Base-by-base conservation (phyloP, 2,329 filamentous ascomycete species). In the Nothophoma quercina region DNA sequence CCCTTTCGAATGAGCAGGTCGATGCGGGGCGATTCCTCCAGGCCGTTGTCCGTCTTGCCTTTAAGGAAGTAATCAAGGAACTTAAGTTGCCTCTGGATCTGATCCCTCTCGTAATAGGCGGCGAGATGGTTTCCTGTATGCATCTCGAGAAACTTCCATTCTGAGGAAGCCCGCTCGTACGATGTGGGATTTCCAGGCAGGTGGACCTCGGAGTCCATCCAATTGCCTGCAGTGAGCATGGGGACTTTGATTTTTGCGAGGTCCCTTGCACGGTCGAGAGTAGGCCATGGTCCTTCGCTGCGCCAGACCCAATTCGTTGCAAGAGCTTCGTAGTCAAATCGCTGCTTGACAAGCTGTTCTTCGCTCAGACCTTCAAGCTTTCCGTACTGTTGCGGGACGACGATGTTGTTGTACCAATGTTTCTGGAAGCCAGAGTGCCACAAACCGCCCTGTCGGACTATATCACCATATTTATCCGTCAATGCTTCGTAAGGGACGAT, bases 121-220 rank as follows among this genome's bases (percentile, higher is more conserved):
- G n/a, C n/a, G n/a, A n/a, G n/a, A n/a, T n/a, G n/a, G n/a, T n/a
- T n/a, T n/a, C n/a, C n/a, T n/a, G n/a, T n/a, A n/a, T n/a, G n/a
- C n/a, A n/a, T n/a, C n/a, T n/a, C n/a, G n/a, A n/a, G n/a, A n/a
- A n/a, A n/a, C n/a, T n/a, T n/a, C n/a, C n/a, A n/a, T n/a, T n/a
- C n/a, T 15, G 34, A 36, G 13, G 34, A 36, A 2, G 34, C 34
- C 18, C 19, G 18, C 21, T 36, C 34, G 19, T 6, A 36, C 34
- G 34, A 36, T 3, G 19, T 36, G 12, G 34, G 34, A 10, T 34
- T 43, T 4, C 40, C 40, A 9, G 40, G 40, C 8, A 43, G 40
- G n/a, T 43, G 29, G n/a, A 43, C 10, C 21, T 43, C 29, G n/a
- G 40, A 43, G 8, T 33, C 40, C 40, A 43, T 43, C 40, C 40